Evolutionary conservation across 2,329 filamentous ascomycete genomes (phyloP), one percentile per base, ranked within the genome.

Genomic region (Trichophyton mentagrophytes): DNA sequence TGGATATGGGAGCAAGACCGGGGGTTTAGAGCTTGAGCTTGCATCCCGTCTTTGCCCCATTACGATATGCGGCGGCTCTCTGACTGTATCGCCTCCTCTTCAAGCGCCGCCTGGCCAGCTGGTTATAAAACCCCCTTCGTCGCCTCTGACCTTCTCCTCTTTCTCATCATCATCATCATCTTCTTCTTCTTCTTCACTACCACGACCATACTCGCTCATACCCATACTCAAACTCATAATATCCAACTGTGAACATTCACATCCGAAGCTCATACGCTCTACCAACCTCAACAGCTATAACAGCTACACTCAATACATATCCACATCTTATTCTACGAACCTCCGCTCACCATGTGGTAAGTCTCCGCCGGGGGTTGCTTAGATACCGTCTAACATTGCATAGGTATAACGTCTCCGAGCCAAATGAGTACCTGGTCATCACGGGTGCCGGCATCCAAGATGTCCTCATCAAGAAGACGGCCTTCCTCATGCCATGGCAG

Each of bases 401-500:
- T 78, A 81, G 81, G 66, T 89, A 86, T 75, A 82, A 80, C 71
- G 81, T 90, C 65, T 86, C 88, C 20, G 82, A 83, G 61, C 85
- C 88, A 30, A 88, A 90, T 75, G 83, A 90, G 76, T 95, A 93
- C 80, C 87, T 95, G 74, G 89, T 89, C 79, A 83, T 93, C 67
- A 93, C 89, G 67, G 89, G 90, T 76, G 85, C 85, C 75, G 84
- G 86, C 65, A 81, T 95, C 67, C 79, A 85, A 49, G 85, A 81
- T 68, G 83, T 95, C 67, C 82, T 83, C 66, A 90, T 95, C 72
- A 84, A 82, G 69, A 95, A 95, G 76, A 87, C 89, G 65, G 80
- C 85, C 60, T 85, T 86, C 76, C 79, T 90, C 17, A 81, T 80
- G 74, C 87, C 87, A 60, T 83, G 88, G 64, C 87, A 91, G 74